Conservation (phyloP, 2,329 filamentous ascomycete species). For the Pleurostoma richardsiae region DNA sequence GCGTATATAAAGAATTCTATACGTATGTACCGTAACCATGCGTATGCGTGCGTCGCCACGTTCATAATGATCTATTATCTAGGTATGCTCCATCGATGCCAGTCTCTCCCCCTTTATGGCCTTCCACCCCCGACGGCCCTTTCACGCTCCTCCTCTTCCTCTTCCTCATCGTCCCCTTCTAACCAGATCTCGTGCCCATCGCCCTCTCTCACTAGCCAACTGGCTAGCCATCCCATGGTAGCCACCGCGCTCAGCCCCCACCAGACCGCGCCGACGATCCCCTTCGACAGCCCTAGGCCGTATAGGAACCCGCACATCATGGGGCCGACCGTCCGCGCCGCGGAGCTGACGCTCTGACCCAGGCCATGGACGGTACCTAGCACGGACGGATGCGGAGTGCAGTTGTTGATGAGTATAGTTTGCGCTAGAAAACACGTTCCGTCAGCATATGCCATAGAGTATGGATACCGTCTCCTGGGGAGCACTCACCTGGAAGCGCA, state of each 20-base stretch:
- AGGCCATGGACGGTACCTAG: constrained; percentile 42
- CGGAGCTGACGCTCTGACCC: constrained; percentile 53
- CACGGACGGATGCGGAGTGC: constrained; percentile 40
- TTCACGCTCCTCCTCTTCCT: constrained; percentile 12
- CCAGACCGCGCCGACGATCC: constrained; percentile 54
- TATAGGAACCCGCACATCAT: constrained; percentile 56
- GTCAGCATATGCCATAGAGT: no score
- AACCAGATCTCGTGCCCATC: constrained; percentile 62
- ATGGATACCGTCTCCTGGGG: no score
- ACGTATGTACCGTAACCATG: no score
- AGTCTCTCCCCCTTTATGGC: no score
- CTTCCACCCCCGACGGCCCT: no score
- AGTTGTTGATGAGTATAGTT: constrained; percentile 42
- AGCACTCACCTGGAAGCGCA: constrained; percentile 26
- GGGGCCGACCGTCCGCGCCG: constrained; percentile 55
- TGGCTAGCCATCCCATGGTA: constrained; percentile 41
- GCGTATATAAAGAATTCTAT: no score
- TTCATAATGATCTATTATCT: no score
- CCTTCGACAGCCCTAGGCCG: constrained; percentile 50
- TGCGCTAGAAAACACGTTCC: constrained; percentile 17
- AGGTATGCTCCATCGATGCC: no score
- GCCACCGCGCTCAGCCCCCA: constrained; percentile 50
- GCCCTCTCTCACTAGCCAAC: constrained; percentile 53
- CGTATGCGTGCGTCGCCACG: no score
- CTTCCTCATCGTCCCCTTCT: constrained; percentile 52